Conservation (phyloP, 345 rosid species). For the Aurinia saxatilis region DNA sequence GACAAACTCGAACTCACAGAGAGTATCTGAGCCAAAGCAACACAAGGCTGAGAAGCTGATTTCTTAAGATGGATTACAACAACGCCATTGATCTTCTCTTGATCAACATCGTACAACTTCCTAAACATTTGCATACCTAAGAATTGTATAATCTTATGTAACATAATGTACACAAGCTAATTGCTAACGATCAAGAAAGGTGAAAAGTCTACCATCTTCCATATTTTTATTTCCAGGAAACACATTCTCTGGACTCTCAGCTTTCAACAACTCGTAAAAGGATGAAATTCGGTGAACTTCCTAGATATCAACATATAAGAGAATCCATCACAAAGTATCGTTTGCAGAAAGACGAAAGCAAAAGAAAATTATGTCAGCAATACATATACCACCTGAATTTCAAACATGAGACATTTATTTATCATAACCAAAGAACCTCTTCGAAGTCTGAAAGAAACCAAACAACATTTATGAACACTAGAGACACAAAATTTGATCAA, state of each 20-base stretch:
- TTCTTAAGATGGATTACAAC: conserved; percentile 21
- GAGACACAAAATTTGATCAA: background rate
- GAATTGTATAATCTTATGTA: background rate
- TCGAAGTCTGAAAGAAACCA: conserved; percentile 38
- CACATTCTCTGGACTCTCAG: conserved; percentile 48
- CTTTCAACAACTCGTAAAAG: conserved; percentile 50
- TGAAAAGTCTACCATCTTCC: conserved; percentile 48
- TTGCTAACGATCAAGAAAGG: background rate
- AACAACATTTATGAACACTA: conserved; percentile 14
- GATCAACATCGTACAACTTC: conserved; percentile 5
- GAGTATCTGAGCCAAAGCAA: conserved; percentile 21
- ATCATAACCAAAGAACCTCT: conserved; percentile 42
- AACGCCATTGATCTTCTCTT: conserved; percentile 22
- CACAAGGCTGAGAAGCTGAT: conserved; percentile 23
- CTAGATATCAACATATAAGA: conserved; percentile 29
- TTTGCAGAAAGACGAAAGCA: conserved; percentile 1
- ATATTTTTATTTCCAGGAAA: conserved; percentile 54
- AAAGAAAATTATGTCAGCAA: background rate
- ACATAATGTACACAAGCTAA: background rate
- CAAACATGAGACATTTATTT: conserved; percentile 49
- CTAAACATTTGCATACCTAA: conserved; percentile 18
- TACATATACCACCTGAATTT: conserved; percentile 50
- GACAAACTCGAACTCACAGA: conserved; percentile 19
- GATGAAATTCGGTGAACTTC: conserved; percentile 38
- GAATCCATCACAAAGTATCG: background rate